Conservation (phyloP, 148 eudicot genomes). For the Rheum nobile region DNA sequence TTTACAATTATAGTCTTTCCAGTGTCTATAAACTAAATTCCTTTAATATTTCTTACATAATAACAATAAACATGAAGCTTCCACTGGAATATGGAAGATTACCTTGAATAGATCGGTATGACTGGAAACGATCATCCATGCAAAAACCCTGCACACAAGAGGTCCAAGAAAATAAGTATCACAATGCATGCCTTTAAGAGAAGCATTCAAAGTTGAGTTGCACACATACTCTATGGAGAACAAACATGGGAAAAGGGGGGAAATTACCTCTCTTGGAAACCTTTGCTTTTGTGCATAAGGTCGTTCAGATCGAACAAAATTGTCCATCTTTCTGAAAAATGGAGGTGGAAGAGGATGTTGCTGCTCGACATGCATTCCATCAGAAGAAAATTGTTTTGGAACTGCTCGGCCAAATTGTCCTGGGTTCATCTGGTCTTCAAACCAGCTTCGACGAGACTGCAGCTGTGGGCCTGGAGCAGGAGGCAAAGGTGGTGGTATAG, state of each 20-base stretch:
- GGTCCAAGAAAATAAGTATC: neutral
- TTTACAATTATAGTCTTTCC: too few species aligned
- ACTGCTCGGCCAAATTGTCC: conserved; percentile 33
- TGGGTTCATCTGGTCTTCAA: conserved; percentile 67
- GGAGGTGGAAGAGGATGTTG: conserved; percentile 51
- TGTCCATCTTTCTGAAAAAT: conserved; percentile 46
- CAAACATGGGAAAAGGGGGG: neutral
- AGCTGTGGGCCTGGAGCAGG: conserved; percentile 33
- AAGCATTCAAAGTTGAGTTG: neutral
- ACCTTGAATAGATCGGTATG: neutral
- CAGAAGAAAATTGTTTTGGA: conserved; percentile 43
- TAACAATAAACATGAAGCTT: neutral
- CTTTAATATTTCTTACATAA: neutral
- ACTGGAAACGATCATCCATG: neutral
- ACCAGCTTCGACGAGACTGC: conserved; percentile 73
- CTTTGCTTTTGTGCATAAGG: conserved; percentile 43
- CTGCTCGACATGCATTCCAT: conserved; percentile 43
- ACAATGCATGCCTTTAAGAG: neutral
- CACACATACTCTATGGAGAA: neutral
- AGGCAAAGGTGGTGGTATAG: conserved; percentile 24
- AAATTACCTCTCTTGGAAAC: conserved; percentile 69
- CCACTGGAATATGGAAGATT: neutral
- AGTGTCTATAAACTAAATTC: too few species aligned
- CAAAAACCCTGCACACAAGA: neutral
- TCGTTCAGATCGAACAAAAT: conserved; percentile 40